Conservation (phyloP, 2,329 filamentous ascomycete species). For the Macroventuria anomochaeta region DNA sequence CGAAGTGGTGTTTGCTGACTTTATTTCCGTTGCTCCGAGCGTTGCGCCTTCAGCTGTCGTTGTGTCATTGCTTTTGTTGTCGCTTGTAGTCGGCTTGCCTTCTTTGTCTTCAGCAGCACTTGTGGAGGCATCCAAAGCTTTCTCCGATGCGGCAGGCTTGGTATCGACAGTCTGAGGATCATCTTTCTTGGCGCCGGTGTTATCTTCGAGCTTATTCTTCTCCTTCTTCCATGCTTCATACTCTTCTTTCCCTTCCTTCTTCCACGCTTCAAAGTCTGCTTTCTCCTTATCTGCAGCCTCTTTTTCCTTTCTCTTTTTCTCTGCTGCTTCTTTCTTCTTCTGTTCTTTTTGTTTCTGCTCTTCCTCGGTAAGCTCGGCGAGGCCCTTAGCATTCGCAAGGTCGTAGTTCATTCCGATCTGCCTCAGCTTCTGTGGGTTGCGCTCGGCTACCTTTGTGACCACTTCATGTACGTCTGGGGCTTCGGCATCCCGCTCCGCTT, state of each 20-base stretch:
- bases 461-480: constrained; percentile 67
- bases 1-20: not conserved
- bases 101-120: not conserved
- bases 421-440: constrained; percentile 62
- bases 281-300: constrained; percentile 43
- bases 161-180: not conserved
- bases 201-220: constrained; percentile 7
- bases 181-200: constrained; percentile 3
- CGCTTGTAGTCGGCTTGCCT: not conserved
- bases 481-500: constrained; percentile 61
- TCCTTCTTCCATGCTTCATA: constrained; percentile 35
- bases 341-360: constrained; percentile 51
- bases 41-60: not conserved
- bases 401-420: constrained; percentile 72
- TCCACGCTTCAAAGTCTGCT: constrained; percentile 42
- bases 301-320: constrained; percentile 37
- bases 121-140: not conserved
- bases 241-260: constrained; percentile 38
- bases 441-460: constrained; percentile 52
- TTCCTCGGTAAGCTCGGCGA: constrained; percentile 58
- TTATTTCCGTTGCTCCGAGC: not conserved
- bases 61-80: not conserved
- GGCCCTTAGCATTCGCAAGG: constrained; percentile 70
- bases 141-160: not conserved
- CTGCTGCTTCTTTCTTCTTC: constrained; percentile 44